Conservation (phyloP, 257 asterid species). For the Thymus mandschuricus region DNA sequence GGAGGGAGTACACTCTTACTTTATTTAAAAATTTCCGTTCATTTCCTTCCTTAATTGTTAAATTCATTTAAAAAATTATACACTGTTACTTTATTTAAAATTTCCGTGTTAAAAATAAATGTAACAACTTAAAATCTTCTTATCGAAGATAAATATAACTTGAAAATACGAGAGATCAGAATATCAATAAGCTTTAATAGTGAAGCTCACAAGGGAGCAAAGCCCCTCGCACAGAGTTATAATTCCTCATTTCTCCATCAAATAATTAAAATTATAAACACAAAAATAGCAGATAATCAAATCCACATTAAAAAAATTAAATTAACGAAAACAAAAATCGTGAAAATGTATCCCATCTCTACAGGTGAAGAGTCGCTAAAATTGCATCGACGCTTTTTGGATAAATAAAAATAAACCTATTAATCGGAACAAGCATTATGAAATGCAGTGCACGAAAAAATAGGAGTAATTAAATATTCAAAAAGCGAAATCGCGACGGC, state of each 20-base stretch:
- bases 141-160: no score
- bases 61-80: no score
- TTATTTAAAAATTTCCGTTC: no score
- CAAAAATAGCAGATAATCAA: no score
- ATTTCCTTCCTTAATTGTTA: no score
- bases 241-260: slow-evolving; percentile 39
- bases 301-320: neutral
- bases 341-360: slow-evolving; percentile 31
- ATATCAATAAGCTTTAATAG: slow-evolving; percentile 58
- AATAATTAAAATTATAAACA: neutral
- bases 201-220: slow-evolving; percentile 31
- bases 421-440: slow-evolving; percentile 4
- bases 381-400: slow-evolving; percentile 15
- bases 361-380: neutral
- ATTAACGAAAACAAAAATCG: neutral
- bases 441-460: neutral
- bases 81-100: no score
- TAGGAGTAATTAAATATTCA: slow-evolving; percentile 18
- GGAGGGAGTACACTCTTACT: no score
- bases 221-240: slow-evolving; percentile 28
- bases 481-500: slow-evolving; percentile 7
- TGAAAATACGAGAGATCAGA: slow-evolving; percentile 28
- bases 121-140: no score
- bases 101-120: no score
- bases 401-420: slow-evolving; percentile 12